Evolutionary conservation across 164 flowering plant genomes (phyloP).

Genomic region (Macadamia tetraphylla): DNA sequence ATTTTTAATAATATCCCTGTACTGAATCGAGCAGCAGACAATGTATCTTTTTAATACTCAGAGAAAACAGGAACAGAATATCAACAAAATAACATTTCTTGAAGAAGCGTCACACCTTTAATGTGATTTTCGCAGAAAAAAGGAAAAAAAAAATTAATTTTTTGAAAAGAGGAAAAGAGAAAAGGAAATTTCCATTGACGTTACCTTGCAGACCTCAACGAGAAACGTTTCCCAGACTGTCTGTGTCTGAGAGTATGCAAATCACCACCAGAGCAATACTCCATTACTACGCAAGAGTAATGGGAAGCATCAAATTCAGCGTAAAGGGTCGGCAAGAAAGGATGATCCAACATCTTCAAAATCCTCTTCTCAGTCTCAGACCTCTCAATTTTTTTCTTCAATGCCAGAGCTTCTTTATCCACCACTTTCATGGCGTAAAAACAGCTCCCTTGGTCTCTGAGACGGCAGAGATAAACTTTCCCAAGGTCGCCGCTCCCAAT

Average conservation of each 20-base stretch:
- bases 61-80: neutral
- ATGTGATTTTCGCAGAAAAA: neutral
- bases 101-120: too few species aligned
- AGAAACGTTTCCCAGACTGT: conserved; percentile 60
- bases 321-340: conserved; percentile 63
- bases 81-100: neutral
- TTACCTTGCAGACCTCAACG: conserved; percentile 66
- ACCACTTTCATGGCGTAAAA: conserved; percentile 84
- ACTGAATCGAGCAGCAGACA: neutral
- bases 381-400: conserved; percentile 56
- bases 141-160: neutral
- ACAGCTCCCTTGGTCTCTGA: conserved; percentile 21
- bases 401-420: conserved; percentile 50
- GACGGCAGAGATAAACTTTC: conserved; percentile 62
- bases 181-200: conserved; percentile 1
- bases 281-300: conserved; percentile 80
- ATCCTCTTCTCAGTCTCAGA: conserved; percentile 70
- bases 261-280: conserved; percentile 84
- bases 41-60: neutral
- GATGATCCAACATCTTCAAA: conserved; percentile 71
- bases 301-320: conserved; percentile 69
- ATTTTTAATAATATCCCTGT: neutral
- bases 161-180: neutral
- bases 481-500: conserved; percentile 84
- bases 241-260: conserved; percentile 59